A percentile compares a stretch with the other conserved stretches of the same genome.
Conservation (phyloP, 192 early-diverging fungal genomes). For the Rhizophagus clarus region DNA sequence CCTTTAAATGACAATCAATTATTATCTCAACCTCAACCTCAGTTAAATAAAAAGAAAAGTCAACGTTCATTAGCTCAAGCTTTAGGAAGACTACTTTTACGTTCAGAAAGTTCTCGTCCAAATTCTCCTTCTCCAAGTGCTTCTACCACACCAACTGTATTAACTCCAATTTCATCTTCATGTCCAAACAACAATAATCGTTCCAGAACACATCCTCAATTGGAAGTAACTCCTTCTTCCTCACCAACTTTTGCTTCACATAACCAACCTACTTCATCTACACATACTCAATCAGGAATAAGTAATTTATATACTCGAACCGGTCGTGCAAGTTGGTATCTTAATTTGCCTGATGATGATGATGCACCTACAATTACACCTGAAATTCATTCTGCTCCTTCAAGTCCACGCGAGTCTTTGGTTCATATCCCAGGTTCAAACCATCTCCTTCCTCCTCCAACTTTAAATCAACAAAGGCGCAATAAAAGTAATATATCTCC, state of each 20-base stretch:
- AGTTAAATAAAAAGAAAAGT: conserved; percentile 12
- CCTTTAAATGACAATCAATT: not conserved
- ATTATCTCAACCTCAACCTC: not conserved
- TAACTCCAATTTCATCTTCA: not conserved
- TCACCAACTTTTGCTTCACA: not conserved
- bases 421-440: not conserved
- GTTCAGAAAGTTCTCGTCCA: not conserved
- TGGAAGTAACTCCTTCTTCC: not conserved
- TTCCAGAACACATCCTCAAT: not conserved
- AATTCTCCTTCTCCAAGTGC: not conserved
- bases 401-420: conserved; percentile 3
- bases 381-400: conserved; percentile 19
- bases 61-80: conserved; percentile 14
- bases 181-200: not conserved
- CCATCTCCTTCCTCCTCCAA: not conserved
- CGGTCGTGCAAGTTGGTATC: conserved; percentile 2
- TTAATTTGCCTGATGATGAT: conserved; percentile 25
- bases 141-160: not conserved
- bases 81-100: not conserved
- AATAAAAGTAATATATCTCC: not conserved
- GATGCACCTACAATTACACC: not conserved
- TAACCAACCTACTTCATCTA: not conserved
- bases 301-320: not conserved
- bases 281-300: not conserved
- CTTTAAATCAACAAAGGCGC: not conserved